Base-by-base conservation (phyloP, 257 asterid species). In the Scutellaria barbata region DNA sequence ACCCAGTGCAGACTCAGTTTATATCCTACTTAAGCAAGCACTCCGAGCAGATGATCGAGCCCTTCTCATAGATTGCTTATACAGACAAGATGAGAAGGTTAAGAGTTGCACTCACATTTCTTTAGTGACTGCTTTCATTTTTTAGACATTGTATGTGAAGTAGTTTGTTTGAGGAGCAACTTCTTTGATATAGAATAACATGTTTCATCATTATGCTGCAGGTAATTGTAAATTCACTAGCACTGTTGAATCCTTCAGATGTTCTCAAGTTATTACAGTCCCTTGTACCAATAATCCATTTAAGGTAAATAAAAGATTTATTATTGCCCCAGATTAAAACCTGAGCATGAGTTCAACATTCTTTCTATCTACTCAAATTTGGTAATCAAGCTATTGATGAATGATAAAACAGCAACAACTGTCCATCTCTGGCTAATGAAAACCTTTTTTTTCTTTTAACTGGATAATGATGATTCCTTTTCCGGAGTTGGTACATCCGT, bases 1-100 rank as follows among this genome's bases (percentile, higher is more conserved):
- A 58, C 99, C 99, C 64, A 91, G 95, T 77, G 99, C 92, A 0
- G 96, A 91, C 77, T 94, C 99, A 13, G 81, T 94, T 84, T 82
- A 85, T 80, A 82, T 94, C 61, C 77, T 94, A 72, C 89, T 94
- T 63, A 91, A 88, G 86, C 98, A 91, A 84, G 95, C 97, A 45
- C 86, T 94, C 25, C 88, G 77, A 48, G 97, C 96, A 1, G 96
- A 88, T 79, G 99, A 94, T 80, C 88, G 85, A 57, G 80, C 95
- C 42, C 96, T 88, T 74, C 83, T 91, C 59, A 72, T 86, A 42
- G 96, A 91, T 77, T 94, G 99, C 85, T 82, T 94, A 71, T 83
- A 22, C 66, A 85, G 97, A 77, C 97, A 91, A 78, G 97, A 93
- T 75, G 88, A 88, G 73, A 94, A 94, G 98, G 99, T 94, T 56